These are phyloP conservation scores for Lathyrus tuberosus DNA, from an alignment of 306 rosid species.

Conservation along the genomic window DNA sequence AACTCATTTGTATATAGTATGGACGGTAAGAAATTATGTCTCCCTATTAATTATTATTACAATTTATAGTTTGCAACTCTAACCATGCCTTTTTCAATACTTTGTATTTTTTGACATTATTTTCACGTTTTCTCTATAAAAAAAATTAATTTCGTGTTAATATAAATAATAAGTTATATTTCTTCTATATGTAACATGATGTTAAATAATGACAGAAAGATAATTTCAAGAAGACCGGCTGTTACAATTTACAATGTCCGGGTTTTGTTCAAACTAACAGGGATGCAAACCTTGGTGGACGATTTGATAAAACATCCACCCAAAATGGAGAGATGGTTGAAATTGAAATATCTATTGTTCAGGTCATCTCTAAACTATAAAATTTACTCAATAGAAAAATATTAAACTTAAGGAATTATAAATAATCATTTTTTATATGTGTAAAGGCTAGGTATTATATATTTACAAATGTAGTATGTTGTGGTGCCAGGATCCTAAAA, in stretches of 20 bases:
- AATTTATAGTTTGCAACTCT: not conserved
- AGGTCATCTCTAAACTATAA: not conserved
- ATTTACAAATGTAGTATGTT: not conserved
- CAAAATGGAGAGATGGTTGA: not conserved
- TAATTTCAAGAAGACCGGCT: not conserved
- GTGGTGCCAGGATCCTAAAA: not conserved
- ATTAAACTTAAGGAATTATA: not conserved
- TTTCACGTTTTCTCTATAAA: not conserved
- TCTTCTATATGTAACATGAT: no score
- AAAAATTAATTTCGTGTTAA: no score
- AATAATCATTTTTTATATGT: not conserved
- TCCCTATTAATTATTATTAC: not conserved
- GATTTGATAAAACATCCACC: not conserved
- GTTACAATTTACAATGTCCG: not conserved
- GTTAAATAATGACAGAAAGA: not conserved
- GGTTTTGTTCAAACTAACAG: not conserved
- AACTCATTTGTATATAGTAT: not conserved
- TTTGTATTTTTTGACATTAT: not conserved
- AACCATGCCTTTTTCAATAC: not conserved
- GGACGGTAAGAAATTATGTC: conserved; percentile 16
- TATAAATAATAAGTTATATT: no score
- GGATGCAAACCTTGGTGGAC: not conserved
- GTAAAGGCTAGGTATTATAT: not conserved
- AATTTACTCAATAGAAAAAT: not conserved
- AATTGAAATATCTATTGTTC: not conserved